Percentiles rank a stretch among this genome's conserved stretches.
phyloP scores from a whole-genome alignment of 2,329 filamentous ascomycete genomes.

The Diplodia mutila region DNA sequence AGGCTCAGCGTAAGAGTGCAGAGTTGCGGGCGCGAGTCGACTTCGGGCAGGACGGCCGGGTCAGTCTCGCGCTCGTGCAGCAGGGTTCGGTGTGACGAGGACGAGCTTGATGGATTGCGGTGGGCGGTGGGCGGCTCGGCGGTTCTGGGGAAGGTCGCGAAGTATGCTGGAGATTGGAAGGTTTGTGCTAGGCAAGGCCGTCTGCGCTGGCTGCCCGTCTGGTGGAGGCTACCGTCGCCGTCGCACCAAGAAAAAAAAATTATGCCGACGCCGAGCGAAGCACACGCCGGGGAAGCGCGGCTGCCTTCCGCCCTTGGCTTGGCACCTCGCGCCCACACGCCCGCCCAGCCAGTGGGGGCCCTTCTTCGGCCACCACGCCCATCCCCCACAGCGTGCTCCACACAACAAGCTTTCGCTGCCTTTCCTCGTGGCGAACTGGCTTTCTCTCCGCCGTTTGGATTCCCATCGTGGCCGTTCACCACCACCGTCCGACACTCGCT shows the following conservation, averaged over 20 bases:
- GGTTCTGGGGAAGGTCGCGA: constrained; percentile 10
- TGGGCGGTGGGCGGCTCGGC: neutral
- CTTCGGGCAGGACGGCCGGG: neutral
- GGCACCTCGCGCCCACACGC: neutral
- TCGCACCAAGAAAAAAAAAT: constrained; percentile 21
- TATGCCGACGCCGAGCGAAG: constrained; percentile 7
- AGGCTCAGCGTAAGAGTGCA: neutral
- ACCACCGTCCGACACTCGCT: neutral
- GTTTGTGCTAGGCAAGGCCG: constrained; percentile 9
- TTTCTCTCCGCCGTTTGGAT: constrained; percentile 5
- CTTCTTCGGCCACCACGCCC: neutral
- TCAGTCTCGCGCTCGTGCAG: neutral
- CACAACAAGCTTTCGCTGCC: constrained; percentile 1
- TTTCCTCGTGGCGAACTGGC: neutral
- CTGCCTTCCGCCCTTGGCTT: neutral
- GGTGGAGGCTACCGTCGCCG: neutral
- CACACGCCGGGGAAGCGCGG: constrained; percentile 6
- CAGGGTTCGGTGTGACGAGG: neutral
- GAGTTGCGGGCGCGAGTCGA: neutral
- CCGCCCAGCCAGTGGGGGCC: neutral
- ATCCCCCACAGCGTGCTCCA: neutral
- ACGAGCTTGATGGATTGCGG: neutral
- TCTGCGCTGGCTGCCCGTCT: constrained; percentile 1
- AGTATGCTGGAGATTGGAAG: constrained; percentile 16
- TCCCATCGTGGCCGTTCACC: neutral